Conservation (phyloP, 1,284 basidiomycete genomes). For the Volvariella volvacea region DNA sequence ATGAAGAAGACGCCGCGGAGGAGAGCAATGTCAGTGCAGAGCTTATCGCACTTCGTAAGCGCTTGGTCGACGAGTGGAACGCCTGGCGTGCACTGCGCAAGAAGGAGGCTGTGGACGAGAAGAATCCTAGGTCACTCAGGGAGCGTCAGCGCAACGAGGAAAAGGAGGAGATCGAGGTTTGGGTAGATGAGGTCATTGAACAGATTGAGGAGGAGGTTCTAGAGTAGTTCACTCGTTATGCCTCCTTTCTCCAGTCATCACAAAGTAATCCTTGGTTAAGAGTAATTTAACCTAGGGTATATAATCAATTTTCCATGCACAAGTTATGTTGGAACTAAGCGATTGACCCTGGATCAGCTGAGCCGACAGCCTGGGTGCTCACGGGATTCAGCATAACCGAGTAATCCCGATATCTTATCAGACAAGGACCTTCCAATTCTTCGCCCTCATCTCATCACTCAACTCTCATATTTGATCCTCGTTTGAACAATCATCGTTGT, state of each 20-base stretch:
- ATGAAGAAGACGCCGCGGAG: slow-evolving; percentile 95
- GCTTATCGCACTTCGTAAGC: slow-evolving; percentile 84
- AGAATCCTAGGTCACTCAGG: slow-evolving; percentile 29
- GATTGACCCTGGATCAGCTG: no score
- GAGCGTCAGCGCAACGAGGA: slow-evolving; percentile 46
- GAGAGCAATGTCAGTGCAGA: slow-evolving; percentile 94
- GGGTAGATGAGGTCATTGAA: slow-evolving; percentile 88
- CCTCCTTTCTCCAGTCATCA: no score
- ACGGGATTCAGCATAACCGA: no score
- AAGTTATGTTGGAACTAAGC: no score
- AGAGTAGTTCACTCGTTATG: no score
- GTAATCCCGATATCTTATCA: slow-evolving; percentile 30
- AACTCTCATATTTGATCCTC: slow-evolving; percentile 8
- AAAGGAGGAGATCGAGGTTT: slow-evolving; percentile 85
- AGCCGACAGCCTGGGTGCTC: neutral
- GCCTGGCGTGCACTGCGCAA: slow-evolving; percentile 76
- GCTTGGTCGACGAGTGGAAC: slow-evolving; percentile 98
- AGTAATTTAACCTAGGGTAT: neutral
- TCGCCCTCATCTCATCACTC: slow-evolving; percentile 9
- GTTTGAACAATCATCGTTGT: neutral
- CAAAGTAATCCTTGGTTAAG: neutral
- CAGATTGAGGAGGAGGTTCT: slow-evolving; percentile 80
- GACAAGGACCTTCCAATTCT: slow-evolving; percentile 19
- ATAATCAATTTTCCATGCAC: no score
- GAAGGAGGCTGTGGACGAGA: slow-evolving; percentile 52